Conservation (phyloP, 2,329 filamentous ascomycete genomes). For the Onygenales sp. region DNA sequence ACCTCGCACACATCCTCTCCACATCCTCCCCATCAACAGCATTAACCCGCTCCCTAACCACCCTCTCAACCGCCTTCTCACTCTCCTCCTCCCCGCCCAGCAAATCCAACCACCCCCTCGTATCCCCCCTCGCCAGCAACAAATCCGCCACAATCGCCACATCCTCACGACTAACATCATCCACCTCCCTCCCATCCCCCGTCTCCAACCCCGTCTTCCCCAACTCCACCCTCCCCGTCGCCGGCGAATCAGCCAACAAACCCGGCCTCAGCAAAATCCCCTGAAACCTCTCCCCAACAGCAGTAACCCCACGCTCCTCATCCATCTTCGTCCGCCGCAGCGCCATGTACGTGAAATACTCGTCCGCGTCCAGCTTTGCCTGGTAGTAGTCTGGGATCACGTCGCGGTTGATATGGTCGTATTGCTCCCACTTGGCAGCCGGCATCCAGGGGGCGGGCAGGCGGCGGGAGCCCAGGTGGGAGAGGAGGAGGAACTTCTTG, state of each 20-base stretch:
- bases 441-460: slow-evolving; percentile 42
- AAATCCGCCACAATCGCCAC: slow-evolving; percentile 43
- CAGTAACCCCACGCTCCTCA: slow-evolving; percentile 11
- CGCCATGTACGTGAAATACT: slow-evolving; percentile 41
- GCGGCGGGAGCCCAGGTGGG: slow-evolving; percentile 42
- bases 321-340: slow-evolving; percentile 22
- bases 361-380: slow-evolving; percentile 48
- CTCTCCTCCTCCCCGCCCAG: slow-evolving; percentile 41
- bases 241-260: slow-evolving; percentile 38
- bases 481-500: slow-evolving; percentile 47
- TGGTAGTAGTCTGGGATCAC: slow-evolving; percentile 42
- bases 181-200: slow-evolving; percentile 26
- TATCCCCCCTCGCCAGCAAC: slow-evolving; percentile 39
- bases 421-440: slow-evolving; percentile 36
- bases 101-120: slow-evolving; percentile 46
- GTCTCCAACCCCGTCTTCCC: slow-evolving; percentile 30
- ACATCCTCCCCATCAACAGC: slow-evolving; percentile 43
- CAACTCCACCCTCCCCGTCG: slow-evolving; percentile 37
- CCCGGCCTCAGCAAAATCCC: slow-evolving; percentile 45
- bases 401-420: slow-evolving; percentile 40
- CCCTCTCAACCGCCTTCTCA: slow-evolving; percentile 36
- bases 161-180: slow-evolving; percentile 39
- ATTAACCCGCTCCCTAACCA: slow-evolving; percentile 37
- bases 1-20: slow-evolving; percentile 32
- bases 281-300: slow-evolving; percentile 30